Base-by-base conservation (phyloP, 306 rosid species). In the Rosa chinensis region DNA sequence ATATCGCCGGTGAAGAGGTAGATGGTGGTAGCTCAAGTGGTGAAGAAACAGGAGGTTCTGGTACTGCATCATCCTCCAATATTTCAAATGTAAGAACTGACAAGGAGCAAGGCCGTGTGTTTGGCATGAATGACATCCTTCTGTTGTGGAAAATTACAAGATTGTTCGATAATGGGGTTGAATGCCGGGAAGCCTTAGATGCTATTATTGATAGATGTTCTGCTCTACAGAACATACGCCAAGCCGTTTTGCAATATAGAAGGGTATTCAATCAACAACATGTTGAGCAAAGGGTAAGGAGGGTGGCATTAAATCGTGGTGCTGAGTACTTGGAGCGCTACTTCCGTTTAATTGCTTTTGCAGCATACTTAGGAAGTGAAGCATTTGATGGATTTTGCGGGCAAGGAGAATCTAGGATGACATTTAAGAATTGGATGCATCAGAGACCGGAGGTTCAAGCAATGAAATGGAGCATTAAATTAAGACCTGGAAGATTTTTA, bases 291-390 rank as follows among this genome's bases (percentile, higher is more conserved):
- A 86, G 98, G 85, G 97, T 82, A 71, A 88, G 98, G 88, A 91
- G 98, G 87, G 91, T 93, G 79, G 98, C 98, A 49, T 84, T 93
- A 79, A 87, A 87, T 79, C 95, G 98, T 79, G 93, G 95, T 25
- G 98, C 91, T 59, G 98, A 93, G 93, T 91, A 90, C 81, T 85
- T 93, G 84, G 98, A 93, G 73, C 89, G 98, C 48, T 93, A 93
- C 84, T 93, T 93, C 85, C 93, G 92, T 78, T 86, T 93, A 77
- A 93, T 93, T 89, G 91, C 98, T 55, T 93, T 93, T 89, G 94
- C 98, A 52, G 98, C 98, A 81, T 91, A 93, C 87, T 95, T 93
- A 78, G 98, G 98, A 80, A 91, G 98, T 55, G 93, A 90, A 82
- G 98, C 95, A 74, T 93, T 90, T 80, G 98, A 93, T 85, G 95